These are phyloP conservation scores for Excoecaria agallocha DNA, from an alignment of 345 rosid genomes.

Conservation along the genomic window DNA sequence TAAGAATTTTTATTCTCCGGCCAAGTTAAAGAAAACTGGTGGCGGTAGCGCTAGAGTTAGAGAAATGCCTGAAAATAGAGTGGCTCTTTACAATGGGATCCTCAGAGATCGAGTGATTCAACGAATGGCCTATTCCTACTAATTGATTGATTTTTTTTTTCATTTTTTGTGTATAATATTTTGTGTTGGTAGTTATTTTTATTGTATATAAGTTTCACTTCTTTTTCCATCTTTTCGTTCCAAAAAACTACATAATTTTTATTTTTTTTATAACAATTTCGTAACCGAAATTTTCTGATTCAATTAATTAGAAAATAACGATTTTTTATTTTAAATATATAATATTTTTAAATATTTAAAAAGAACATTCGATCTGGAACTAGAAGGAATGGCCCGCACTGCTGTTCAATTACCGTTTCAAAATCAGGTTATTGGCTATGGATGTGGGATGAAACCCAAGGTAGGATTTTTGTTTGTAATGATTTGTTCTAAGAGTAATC, in stretches of 20 bases:
- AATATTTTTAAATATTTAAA: too few relatives aligned
- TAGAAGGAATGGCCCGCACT: too few relatives aligned
- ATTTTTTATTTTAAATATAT: too few relatives aligned
- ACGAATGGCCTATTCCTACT: constrained; percentile 46
- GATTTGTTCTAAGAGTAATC: neutral
- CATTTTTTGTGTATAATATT: neutral
- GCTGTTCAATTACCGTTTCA: too few relatives aligned
- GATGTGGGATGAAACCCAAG: neutral
- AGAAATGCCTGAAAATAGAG: constrained; percentile 64
- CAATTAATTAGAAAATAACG: too few relatives aligned
- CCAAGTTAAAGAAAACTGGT: constrained; percentile 1
- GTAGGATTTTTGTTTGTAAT: neutral
- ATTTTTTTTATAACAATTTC: too few relatives aligned
- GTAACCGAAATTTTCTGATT: too few relatives aligned
- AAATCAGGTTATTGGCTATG: constrained; percentile 3
- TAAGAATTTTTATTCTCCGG: constrained; percentile 11
- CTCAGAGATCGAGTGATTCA: constrained; percentile 57
- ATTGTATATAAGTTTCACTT: too few relatives aligned
- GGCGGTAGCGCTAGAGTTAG: constrained; percentile 11
- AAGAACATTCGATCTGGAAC: too few relatives aligned
- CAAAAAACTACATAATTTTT: too few relatives aligned
- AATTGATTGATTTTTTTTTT: neutral
- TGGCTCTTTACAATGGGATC: constrained; percentile 64
- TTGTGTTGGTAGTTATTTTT: neutral
- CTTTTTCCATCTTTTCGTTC: neutral